Base-by-base conservation (phyloP, 2,329 filamentous ascomycete genomes). In the Orbilia quercus region DNA sequence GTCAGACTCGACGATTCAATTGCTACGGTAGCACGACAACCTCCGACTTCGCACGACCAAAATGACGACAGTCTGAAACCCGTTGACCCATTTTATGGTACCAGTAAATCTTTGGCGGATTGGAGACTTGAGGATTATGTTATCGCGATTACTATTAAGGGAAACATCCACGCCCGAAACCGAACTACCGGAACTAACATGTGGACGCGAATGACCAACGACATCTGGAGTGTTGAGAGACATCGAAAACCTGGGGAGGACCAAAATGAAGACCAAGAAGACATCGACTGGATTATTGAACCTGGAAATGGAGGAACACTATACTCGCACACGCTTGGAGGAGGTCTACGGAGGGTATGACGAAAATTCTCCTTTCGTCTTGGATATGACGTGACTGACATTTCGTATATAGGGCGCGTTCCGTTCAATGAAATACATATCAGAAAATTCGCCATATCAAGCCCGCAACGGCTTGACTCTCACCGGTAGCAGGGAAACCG, bases 231-330 rank as follows among this genome's bases (percentile, higher is more conserved):
- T 31, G 67, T 72, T 53, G 57, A 57, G 38, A 44, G 59, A 34
- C 59, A 72, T 25, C 20, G 34, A 5, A 40, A 58, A 7, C 18
- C n/a, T 1, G 40, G 12, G 14, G 55, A 53, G 20, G 51, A 38
- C 7, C 22, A 53, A 38, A 18, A 1, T 25, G 16, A 45, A 12
- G 60, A 55, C 6, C 20, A 47, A 7, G 60, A 72, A 42, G 67
- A 72, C 57, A 34, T 72, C 16, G 67, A 72, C 40, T 72, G 67
- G 67, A 65, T 72, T 47, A 72, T 72, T 23, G 67, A 72, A 34
- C 67, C 67, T 16, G 67, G 67, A 18, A 72, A 72, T 23, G 67
- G 67, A 31, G 67, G 67, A 7, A 55, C 59, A 16, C 40, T 72
- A 7, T 72, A 72, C 28, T 54, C 67, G 9, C 45, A 72, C 34